Evolutionary conservation across 2,329 filamentous ascomycete species (phyloP).

Genomic region (Fusarium pilosicola): DNA sequence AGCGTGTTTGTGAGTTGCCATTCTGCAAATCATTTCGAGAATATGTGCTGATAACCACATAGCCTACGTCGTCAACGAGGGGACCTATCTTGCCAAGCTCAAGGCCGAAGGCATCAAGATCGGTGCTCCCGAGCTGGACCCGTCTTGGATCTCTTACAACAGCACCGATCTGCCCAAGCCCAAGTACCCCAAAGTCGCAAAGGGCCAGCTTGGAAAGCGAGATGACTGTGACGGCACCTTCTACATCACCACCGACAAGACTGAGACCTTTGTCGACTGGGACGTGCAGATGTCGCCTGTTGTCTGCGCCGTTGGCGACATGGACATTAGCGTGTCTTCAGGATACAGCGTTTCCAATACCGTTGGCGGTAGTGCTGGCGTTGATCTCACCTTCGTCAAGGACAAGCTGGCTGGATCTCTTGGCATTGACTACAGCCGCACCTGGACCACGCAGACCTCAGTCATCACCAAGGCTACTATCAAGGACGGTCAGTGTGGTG

Average conservation of each 20-base stretch:
- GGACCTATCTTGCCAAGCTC: background rate
- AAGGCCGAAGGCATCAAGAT: background rate
- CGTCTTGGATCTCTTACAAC: background rate
- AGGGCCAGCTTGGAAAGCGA: background rate
- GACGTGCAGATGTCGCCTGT: background rate
- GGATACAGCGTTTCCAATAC: background rate
- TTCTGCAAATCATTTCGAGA: fast-evolving
- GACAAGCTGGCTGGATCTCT: background rate
- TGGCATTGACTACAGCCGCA: background rate
- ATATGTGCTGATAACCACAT: background rate
- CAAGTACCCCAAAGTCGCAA: background rate
- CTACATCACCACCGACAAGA: background rate
- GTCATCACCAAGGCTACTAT: background rate
- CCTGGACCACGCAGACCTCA: background rate
- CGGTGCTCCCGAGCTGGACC: background rate
- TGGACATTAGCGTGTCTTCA: background rate
- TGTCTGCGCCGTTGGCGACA: background rate
- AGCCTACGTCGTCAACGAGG: background rate
- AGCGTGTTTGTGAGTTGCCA: background rate
- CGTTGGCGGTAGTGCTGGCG: background rate
- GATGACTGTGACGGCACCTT: background rate
- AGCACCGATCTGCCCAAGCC: background rate
- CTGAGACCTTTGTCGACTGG: background rate
- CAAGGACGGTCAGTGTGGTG: background rate
- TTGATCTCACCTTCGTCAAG: background rate